A percentile compares a stretch with the other conserved stretches of the same genome.
These are phyloP conservation scores for Spongospora subterranea DNA, from an alignment of 208 protist genomes.

Conservation along the genomic window DNA sequence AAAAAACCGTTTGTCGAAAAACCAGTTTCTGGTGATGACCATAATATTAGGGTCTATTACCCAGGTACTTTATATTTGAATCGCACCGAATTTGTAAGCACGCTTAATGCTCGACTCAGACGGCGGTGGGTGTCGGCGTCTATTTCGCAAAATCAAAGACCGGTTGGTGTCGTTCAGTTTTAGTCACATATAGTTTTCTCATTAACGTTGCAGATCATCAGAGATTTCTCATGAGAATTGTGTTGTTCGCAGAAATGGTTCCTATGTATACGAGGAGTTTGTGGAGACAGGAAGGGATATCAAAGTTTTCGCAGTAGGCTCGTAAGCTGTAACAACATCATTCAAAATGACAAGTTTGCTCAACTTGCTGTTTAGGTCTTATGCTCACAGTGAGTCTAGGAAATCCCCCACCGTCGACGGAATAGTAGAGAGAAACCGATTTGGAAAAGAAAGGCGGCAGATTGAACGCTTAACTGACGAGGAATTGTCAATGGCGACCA, in stretches of 20 bases:
- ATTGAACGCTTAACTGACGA: not conserved
- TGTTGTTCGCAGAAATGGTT: slow-evolving; percentile 74
- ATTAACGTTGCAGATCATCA: slow-evolving; percentile 43
- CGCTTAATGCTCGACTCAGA: not conserved
- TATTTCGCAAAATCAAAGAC: slow-evolving; percentile 83
- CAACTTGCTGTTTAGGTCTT: slow-evolving; percentile 59
- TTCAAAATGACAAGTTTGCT: not conserved
- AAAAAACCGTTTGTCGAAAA: slow-evolving; percentile 88
- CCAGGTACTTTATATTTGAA: slow-evolving; percentile 60
- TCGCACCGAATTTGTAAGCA: not conserved
- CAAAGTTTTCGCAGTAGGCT: slow-evolving; percentile 83
- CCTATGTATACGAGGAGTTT: slow-evolving; percentile 86
- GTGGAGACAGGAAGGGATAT: slow-evolving; percentile 77
- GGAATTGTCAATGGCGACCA: not conserved
- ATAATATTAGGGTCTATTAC: slow-evolving; percentile 86
- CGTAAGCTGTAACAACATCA: slow-evolving; percentile 11
- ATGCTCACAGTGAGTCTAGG: slow-evolving; percentile 79
- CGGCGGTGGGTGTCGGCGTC: slow-evolving; percentile 76
- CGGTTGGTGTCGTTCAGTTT: slow-evolving; percentile 70
- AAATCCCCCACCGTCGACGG: slow-evolving; percentile 83
- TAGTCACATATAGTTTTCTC: slow-evolving; percentile 42
- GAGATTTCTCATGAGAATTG: slow-evolving; percentile 45
- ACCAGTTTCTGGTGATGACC: slow-evolving; percentile 81
- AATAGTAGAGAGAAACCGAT: slow-evolving; percentile 73
- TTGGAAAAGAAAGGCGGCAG: slow-evolving; percentile 79